Conservation (phyloP, 2,329 filamentous ascomycete genomes). For the Huntiella omanensis region DNA sequence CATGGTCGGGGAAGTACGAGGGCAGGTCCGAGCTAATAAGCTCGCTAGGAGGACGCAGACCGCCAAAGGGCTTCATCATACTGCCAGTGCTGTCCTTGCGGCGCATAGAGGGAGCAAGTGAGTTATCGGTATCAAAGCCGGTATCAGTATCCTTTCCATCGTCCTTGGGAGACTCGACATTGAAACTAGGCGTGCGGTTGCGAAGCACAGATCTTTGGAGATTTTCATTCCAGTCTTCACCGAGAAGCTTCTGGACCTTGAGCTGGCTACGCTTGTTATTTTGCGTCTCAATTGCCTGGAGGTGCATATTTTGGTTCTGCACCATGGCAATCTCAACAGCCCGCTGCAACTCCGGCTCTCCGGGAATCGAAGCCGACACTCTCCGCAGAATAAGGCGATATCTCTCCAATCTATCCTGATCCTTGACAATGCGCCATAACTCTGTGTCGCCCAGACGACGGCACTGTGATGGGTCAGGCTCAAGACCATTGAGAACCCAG, state of each 20-base stretch:
- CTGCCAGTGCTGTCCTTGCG: conserved; percentile 23
- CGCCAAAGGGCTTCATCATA: conserved; percentile 66
- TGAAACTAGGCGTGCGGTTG: conserved; percentile 35
- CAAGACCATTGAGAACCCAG: conserved; percentile 72
- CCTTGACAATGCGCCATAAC: conserved; percentile 77
- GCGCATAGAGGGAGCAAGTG: conserved; percentile 24
- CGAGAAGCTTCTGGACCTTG: conserved; percentile 77
- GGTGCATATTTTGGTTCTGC: conserved; percentile 59
- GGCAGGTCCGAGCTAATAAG: conserved; percentile 91
- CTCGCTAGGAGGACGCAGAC: conserved; percentile 83
- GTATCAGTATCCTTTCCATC: not conserved
- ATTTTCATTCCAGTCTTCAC: conserved; percentile 66
- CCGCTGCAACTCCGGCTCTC: conserved; percentile 65
- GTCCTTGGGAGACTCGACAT: conserved; percentile 38
- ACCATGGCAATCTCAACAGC: conserved; percentile 81
- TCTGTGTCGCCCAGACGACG: conserved; percentile 72
- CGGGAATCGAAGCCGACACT: conserved; percentile 81
- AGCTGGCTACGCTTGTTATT: conserved; percentile 58
- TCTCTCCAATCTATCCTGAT: conserved; percentile 65
- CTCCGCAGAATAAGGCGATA: conserved; percentile 81
- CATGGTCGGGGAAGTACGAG: conserved; percentile 92
- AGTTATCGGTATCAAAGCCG: conserved; percentile 23
- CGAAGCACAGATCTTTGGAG: conserved; percentile 62
- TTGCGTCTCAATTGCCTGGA: conserved; percentile 38
- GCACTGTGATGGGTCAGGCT: conserved; percentile 65